Evolutionary conservation across 495 filamentous ascomycete genomes (phyloP).

Genomic region (Aspergillus asperescens): DNA sequence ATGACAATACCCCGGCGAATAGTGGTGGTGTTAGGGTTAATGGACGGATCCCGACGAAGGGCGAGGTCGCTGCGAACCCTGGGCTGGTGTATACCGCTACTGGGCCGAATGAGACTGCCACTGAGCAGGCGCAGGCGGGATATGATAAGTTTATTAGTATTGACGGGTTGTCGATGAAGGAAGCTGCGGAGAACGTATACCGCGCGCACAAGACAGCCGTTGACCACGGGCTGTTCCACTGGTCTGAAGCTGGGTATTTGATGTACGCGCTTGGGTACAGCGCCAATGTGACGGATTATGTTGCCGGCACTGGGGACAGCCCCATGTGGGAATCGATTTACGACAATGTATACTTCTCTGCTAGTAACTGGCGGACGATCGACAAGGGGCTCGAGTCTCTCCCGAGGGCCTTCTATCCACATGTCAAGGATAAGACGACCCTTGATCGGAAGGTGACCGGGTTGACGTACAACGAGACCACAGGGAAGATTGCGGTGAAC

Average conservation of each 20-base stretch:
- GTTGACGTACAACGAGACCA: constrained; percentile 34
- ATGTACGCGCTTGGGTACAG: constrained; percentile 50
- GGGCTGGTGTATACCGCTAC: constrained; percentile 28
- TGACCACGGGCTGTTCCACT: constrained; percentile 40
- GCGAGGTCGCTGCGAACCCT: constrained; percentile 30
- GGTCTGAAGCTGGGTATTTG: constrained; percentile 59
- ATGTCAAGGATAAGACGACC: constrained; percentile 50
- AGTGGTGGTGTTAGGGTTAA: constrained; percentile 49
- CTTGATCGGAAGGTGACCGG: constrained; percentile 49
- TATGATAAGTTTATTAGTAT: constrained; percentile 23
- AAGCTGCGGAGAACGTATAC: constrained; percentile 56
- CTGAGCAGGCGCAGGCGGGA: constrained; percentile 30
- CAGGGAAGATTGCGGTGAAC: constrained; percentile 42
- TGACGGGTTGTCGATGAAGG: constrained; percentile 30
- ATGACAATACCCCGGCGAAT: constrained; percentile 47
- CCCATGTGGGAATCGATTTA: constrained; percentile 40
- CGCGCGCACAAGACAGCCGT: constrained; percentile 50
- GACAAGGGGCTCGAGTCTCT: constrained; percentile 58
- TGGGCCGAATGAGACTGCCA: constrained; percentile 32
- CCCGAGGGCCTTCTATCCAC: constrained; percentile 56
- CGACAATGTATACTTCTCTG: constrained; percentile 51
- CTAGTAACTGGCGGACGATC: constrained; percentile 58
- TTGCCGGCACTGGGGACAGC: constrained; percentile 21
- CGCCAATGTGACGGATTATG: constrained; percentile 52
- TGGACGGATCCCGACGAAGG: constrained; percentile 39